Conservation (phyloP, 352 stramenopile genomes). For the Thalassiosira mediterranea region DNA sequence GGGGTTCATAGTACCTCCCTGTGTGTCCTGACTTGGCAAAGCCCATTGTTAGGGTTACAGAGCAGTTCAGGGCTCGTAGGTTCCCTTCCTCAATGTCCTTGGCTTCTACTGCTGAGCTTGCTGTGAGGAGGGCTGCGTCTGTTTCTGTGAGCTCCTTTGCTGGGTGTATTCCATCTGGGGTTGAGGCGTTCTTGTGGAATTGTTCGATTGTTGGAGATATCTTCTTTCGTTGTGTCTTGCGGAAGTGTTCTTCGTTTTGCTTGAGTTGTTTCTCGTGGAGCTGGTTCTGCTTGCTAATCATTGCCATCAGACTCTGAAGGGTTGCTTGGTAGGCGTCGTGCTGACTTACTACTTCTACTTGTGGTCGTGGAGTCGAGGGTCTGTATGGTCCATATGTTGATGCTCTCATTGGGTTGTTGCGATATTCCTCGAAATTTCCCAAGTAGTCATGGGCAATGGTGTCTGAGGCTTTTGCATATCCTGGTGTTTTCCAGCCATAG, state of each 20-base stretch:
- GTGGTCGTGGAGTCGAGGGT: no score
- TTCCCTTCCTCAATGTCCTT: not conserved
- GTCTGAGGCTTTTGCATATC: no score
- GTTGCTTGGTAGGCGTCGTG: not conserved
- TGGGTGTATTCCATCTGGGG: not conserved
- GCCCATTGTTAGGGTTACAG: not conserved
- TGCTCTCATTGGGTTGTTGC: not conserved
- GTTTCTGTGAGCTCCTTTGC: not conserved
- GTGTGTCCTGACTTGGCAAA: not conserved
- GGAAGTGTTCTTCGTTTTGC: not conserved
- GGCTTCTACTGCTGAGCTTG: not conserved
- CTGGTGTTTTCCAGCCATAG: no score
- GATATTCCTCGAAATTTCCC: no score
- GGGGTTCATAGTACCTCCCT: not conserved
- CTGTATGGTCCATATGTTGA: no score
- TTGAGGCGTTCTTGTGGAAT: not conserved
- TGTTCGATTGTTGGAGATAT: not conserved
- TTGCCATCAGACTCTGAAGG: not conserved
- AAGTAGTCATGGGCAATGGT: no score
- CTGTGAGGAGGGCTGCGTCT: not conserved
- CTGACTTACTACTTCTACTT: no score
- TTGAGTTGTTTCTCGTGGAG: slow-evolving; percentile 1
- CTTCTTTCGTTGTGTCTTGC: not conserved
- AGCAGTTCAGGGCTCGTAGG: not conserved
- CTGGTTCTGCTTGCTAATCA: not conserved